Conservation (phyloP, 1,139 yeast species). For the Ogataea hybrid region DNA sequence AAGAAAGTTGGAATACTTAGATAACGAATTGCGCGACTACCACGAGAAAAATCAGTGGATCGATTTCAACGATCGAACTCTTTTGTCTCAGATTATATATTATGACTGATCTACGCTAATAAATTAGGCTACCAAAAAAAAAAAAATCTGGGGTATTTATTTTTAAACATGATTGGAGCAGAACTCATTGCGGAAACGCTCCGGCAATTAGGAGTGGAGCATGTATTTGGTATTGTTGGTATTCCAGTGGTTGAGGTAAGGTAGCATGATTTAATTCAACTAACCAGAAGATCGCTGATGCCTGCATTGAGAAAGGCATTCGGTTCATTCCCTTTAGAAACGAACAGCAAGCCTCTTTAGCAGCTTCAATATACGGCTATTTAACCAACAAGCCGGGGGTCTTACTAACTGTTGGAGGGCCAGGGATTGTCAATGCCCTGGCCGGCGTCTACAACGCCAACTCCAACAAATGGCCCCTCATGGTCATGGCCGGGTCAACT, state of each 20-base stretch:
- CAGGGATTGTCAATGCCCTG: constrained; percentile 62
- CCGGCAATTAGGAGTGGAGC: constrained; percentile 46
- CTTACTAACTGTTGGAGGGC: constrained; percentile 66
- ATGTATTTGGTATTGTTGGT: constrained; percentile 66
- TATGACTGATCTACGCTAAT: constrained; percentile 6
- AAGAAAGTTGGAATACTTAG: constrained; percentile 9
- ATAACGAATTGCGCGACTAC: constrained; percentile 14
- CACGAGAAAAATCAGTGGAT: constrained; percentile 13
- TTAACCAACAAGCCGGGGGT: constrained; percentile 63
- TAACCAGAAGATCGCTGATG: constrained; percentile 42
- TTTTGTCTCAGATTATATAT: constrained; percentile 12
- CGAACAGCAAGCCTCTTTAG: constrained; percentile 69
- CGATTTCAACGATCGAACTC: constrained; percentile 12
- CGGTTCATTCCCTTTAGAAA: constrained; percentile 57
- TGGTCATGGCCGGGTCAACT: constrained; percentile 60
- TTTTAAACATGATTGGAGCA: constrained; percentile 33
- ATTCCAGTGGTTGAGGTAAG: constrained; percentile 61
- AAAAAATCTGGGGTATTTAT: constrained; percentile 5
- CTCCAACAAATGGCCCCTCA: constrained; percentile 56
- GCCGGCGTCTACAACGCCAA: constrained; percentile 62
- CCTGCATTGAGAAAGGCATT: constrained; percentile 49
- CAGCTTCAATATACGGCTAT: constrained; percentile 66
- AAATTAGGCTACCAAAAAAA: background rate
- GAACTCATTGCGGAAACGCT: constrained; percentile 46
- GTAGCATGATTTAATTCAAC: constrained; percentile 5